A percentile compares a stretch with the other conserved stretches of the same genome.
These are phyloP conservation scores for Helichrysum umbraculigerum DNA, from an alignment of 129 eudicot genomes.

Conservation along the genomic window DNA sequence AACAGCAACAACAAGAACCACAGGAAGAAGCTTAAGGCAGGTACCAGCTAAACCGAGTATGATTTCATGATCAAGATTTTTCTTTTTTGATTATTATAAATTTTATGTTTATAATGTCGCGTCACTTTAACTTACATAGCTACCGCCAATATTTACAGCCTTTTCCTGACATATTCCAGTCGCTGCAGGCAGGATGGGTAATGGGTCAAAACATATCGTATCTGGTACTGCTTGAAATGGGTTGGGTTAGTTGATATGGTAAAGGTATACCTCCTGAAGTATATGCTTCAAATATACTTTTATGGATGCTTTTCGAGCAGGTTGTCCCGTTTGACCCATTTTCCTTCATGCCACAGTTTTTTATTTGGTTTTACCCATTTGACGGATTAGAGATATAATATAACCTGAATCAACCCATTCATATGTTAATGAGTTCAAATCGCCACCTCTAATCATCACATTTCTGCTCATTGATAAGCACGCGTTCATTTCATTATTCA, in stretches of 20 bases:
- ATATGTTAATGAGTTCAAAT: too few species aligned
- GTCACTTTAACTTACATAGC: not conserved
- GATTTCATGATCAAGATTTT: not conserved
- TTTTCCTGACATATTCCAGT: not conserved
- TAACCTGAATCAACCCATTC: not conserved
- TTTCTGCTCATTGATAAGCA: not conserved
- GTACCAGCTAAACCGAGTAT: conserved; percentile 10
- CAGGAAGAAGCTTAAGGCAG: conserved; percentile 60
- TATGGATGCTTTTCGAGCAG: not conserved
- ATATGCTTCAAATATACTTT: not conserved
- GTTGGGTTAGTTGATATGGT: not conserved
- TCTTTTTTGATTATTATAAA: not conserved
- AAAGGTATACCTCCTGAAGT: not conserved
- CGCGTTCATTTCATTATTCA: too few species aligned
- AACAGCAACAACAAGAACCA: conserved; percentile 77
- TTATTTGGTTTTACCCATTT: not conserved
- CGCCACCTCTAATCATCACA: not conserved
- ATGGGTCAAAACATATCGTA: not conserved
- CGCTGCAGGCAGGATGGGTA: not conserved
- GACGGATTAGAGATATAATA: not conserved
- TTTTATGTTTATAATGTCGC: not conserved
- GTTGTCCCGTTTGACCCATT: not conserved
- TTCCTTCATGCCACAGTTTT: not conserved
- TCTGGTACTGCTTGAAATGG: not conserved
- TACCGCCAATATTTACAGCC: not conserved